A percentile compares a stretch with the other conserved stretches of the same genome.
Evolutionary conservation across 2,329 filamentous ascomycete genomes (phyloP).

Genomic region (Exserohilum turcica): DNA sequence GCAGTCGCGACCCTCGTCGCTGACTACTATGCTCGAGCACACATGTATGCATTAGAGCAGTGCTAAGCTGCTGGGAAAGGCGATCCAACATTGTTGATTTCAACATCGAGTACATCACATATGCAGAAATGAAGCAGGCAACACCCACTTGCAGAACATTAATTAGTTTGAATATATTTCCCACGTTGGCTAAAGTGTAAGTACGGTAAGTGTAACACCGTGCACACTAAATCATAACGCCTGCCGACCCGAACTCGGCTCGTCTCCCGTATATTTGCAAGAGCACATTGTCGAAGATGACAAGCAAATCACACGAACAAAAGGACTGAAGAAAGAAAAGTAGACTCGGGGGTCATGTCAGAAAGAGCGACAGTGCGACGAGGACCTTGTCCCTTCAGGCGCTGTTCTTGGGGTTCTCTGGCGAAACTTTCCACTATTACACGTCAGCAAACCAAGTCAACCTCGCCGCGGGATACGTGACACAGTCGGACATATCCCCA

Average conservation of each 20-base stretch:
- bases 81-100: not conserved
- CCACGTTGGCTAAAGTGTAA: slow-evolving; percentile 29
- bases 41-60: no score
- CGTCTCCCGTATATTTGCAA: not conserved
- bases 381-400: slow-evolving; percentile 10
- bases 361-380: not conserved
- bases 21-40: not conserved
- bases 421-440: slow-evolving; percentile 43
- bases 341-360: not conserved
- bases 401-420: slow-evolving; percentile 45
- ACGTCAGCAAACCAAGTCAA: not conserved
- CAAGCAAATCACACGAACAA: not conserved
- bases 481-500: not conserved
- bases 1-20: not conserved
- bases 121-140: slow-evolving; percentile 29
- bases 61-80: not conserved
- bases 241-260: slow-evolving; percentile 6
- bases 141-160: slow-evolving; percentile 16
- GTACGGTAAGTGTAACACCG: slow-evolving; percentile 11
- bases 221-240: slow-evolving; percentile 12
- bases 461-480: not conserved
- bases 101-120: slow-evolving; percentile 18
- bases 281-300: not conserved
- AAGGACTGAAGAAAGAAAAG: not conserved
- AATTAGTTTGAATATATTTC: slow-evolving; percentile 21